These are phyloP conservation scores for Protoeuglena noctilucae DNA, from an alignment of 139 green algal species.

Conservation along the genomic window DNA sequence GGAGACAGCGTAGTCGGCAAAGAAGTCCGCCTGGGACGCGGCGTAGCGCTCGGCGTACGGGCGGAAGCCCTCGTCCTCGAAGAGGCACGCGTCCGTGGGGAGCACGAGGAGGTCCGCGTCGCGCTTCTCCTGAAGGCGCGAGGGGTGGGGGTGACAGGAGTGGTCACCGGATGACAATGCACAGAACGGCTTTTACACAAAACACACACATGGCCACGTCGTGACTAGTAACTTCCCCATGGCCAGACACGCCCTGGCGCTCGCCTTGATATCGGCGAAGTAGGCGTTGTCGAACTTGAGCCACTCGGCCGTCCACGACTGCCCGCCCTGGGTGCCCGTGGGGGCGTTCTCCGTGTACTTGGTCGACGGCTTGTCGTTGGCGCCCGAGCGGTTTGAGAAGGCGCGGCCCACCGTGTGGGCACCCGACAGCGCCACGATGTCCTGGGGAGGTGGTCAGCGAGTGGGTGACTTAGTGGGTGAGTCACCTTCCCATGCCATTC, in stretches of 20 bases:
- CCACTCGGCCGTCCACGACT: slow-evolving; percentile 77
- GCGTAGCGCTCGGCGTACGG: slow-evolving; percentile 76
- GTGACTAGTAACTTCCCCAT: too few relatives aligned
- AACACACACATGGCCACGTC: too few relatives aligned
- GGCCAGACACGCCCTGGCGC: too few relatives aligned
- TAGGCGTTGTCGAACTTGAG: slow-evolving; percentile 82
- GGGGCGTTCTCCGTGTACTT: slow-evolving; percentile 71
- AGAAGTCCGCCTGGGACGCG: slow-evolving; percentile 62
- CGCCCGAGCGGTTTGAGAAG: slow-evolving; percentile 10
- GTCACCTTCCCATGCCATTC: too few relatives aligned
- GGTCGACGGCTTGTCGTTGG: slow-evolving; percentile 23
- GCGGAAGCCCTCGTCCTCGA: slow-evolving; percentile 74
- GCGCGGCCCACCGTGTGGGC: slow-evolving; percentile 21
- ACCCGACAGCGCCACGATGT: slow-evolving; percentile 23
- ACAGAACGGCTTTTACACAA: too few relatives aligned
- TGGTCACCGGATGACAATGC: too few relatives aligned
- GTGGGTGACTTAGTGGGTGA: too few relatives aligned
- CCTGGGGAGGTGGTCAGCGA: too few relatives aligned
- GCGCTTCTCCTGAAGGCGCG: too few relatives aligned
- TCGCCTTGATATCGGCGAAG: slow-evolving; percentile 24
- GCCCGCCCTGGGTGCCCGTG: slow-evolving; percentile 41
- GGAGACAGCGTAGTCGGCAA: slow-evolving; percentile 46
- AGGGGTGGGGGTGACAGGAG: too few relatives aligned
- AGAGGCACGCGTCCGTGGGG: slow-evolving; percentile 64
- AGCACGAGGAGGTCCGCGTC: slow-evolving; percentile 77